phyloP scores from a whole-genome alignment of 805 yeast species.

The Torulaspora maleeae region DNA sequence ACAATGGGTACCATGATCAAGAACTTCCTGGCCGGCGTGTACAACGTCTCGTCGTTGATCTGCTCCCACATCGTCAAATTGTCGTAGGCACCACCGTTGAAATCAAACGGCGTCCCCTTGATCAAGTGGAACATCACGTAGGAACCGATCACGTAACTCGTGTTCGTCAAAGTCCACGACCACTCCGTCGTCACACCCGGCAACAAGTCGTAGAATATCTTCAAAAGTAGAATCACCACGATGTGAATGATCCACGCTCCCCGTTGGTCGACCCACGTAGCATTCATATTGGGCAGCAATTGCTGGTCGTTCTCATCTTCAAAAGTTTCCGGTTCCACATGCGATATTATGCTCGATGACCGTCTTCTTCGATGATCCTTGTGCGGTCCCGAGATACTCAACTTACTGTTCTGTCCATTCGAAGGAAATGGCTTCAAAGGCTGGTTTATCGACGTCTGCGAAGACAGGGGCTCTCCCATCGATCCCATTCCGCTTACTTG shows the following conservation, averaged over 20 bases:
- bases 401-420: constrained; percentile 15
- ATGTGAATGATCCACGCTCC: constrained; percentile 96
- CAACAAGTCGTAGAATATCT: constrained; percentile 70
- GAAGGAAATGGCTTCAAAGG: constrained; percentile 33
- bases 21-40: constrained; percentile 94
- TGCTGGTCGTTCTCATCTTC: constrained; percentile 92
- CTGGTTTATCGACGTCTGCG: constrained; percentile 13
- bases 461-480: constrained; percentile 4
- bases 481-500: background rate
- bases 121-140: constrained; percentile 95
- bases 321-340: constrained; percentile 85
- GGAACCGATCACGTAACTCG: constrained; percentile 84
- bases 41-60: constrained; percentile 88
- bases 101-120: constrained; percentile 96
- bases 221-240: constrained; percentile 70
- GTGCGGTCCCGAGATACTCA: constrained; percentile 27
- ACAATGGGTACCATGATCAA: constrained; percentile 88
- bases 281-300: constrained; percentile 83
- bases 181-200: constrained; percentile 79
- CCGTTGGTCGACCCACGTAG: constrained; percentile 92
- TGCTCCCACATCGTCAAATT: constrained; percentile 99
- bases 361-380: constrained; percentile 54
- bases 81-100: constrained; percentile 94
- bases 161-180: constrained; percentile 91
- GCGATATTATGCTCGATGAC: constrained; percentile 85